A percentile compares a stretch with the other conserved stretches of the same genome.
phyloP scores from a whole-genome alignment of 2,329 filamentous ascomycete genomes.

The Penicillium sp. region DNA sequence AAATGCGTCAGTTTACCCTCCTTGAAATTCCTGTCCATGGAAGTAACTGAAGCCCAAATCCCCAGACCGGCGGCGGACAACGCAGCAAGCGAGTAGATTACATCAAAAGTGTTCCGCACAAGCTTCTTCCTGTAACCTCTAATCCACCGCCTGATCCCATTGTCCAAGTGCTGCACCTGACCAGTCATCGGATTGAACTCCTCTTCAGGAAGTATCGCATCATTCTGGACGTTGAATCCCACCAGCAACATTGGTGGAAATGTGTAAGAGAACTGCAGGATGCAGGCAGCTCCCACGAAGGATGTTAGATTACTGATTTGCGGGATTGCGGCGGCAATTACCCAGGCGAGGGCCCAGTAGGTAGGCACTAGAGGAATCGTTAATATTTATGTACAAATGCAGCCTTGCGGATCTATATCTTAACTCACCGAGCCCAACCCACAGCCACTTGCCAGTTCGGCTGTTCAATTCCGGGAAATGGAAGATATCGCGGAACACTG shows the following conservation, averaged over 20 bases:
- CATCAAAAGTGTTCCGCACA: conserved; percentile 13
- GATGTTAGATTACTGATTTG: conserved; percentile 25
- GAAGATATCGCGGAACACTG: conserved; percentile 10
- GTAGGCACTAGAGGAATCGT: conserved; percentile 11
- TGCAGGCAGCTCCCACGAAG: conserved; percentile 27
- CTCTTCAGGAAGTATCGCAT: conserved; percentile 22
- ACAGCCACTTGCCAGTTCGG: conserved; percentile 12
- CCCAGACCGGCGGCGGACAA: conserved; percentile 10
- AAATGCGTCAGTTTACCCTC: conserved; percentile 4
- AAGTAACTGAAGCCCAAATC: conserved; percentile 13
- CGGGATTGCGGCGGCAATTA: conserved; percentile 27
- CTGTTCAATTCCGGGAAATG: conserved; percentile 11
- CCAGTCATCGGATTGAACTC: conserved; percentile 18
- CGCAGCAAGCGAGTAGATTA: conserved; percentile 10
- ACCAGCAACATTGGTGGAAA: conserved; percentile 29
- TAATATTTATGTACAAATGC: background rate
- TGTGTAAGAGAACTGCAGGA: conserved; percentile 30
- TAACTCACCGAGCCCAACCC: conserved; percentile 10
- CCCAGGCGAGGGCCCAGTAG: conserved; percentile 28
- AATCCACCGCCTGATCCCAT: conserved; percentile 11
- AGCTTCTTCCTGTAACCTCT: conserved; percentile 15
- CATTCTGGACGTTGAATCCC: conserved; percentile 27
- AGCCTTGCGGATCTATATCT: background rate
- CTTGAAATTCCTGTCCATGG: conserved; percentile 8
- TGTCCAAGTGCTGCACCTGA: conserved; percentile 7